Evolutionary conservation across 495 filamentous ascomycete genomes (phyloP).

Genomic region (Aspergillus coremiiformis): DNA sequence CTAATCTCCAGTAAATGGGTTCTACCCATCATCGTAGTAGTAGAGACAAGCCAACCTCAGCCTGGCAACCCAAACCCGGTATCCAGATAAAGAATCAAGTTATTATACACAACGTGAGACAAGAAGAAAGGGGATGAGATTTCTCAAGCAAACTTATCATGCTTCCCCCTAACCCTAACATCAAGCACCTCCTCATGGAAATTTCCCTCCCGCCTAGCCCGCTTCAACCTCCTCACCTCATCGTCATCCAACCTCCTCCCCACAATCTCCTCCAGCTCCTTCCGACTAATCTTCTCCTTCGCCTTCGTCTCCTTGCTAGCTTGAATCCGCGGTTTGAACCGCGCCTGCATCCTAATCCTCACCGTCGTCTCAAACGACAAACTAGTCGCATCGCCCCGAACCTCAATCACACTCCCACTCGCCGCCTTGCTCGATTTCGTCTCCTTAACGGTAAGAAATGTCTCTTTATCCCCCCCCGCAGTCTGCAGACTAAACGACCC

Average conservation of each 20-base stretch:
- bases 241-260: conserved; percentile 72
- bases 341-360: conserved; percentile 85
- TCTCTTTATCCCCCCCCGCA: conserved; percentile 26
- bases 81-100: neutral
- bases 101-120: neutral
- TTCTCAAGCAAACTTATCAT: conserved; percentile 79
- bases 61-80: too few relatives aligned
- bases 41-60: too few relatives aligned
- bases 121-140: neutral
- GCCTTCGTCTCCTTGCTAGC: conserved; percentile 73
- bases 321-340: conserved; percentile 79
- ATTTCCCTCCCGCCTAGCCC: conserved; percentile 71
- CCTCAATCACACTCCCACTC: conserved; percentile 34
- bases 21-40: too few relatives aligned
- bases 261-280: conserved; percentile 77
- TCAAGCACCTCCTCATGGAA: conserved; percentile 86
- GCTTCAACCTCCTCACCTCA: conserved; percentile 77
- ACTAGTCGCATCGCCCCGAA: conserved; percentile 69
- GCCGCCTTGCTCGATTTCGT: conserved; percentile 32
- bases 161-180: conserved; percentile 88
- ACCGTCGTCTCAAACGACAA: conserved; percentile 70
- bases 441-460: conserved; percentile 48
- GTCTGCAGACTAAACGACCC: conserved; percentile 67
- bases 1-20: too few relatives aligned
- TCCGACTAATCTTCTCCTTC: conserved; percentile 73